Evolutionary conservation across 768 basidiomycete species (phyloP), one percentile per base, ranked within the genome.

Genomic region (Auriscalpium orientale): DNA sequence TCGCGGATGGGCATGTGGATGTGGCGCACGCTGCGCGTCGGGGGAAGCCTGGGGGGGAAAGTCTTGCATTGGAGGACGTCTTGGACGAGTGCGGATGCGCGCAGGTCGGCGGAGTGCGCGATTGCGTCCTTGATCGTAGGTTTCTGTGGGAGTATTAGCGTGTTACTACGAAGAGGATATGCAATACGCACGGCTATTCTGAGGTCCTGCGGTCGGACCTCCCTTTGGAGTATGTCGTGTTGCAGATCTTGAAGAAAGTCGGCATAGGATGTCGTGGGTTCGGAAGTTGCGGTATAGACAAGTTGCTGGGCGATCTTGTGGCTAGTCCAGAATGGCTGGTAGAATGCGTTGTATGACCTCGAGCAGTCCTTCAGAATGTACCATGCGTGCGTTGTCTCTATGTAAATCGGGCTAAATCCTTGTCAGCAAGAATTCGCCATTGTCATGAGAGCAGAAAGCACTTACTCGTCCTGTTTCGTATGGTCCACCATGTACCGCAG

Each of bases 401-500:
- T 73, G 56, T 75, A 87, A 11, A 89, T 68, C 1, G 84, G 79
- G 16, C 88, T 89, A 59, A 20, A 57, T 54, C 54, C 8, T 12
- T 28, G 53, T 33, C 50, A 13, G 37, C 13, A 57, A 34, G 52
- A 46, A n/a, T n/a, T n/a, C n/a, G n/a, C n/a, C n/a, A n/a, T n/a
- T 7, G 54, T 4, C 16, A n/a, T 5, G 12, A 55, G 18, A 38
- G 47, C 43, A 61, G 1, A 48, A 52, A 50, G 33, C 60, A 68
- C 84, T 56, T 62, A 87, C 87, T 78, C 78, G 46, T 78, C 67
- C 21, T 64, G 63, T 38, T 74, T 70, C 7, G 70, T 69, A 60
- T 80, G 85, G 61, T 85, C 79, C 15, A 86, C 36, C 6, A 8
- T 22, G 3, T 11, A 16, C n/a, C 12, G 16, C 16, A 51, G 38